These are phyloP conservation scores for Tetracentron sinense DNA, from an alignment of 164 flowering plant genomes.

Conservation along the genomic window DNA sequence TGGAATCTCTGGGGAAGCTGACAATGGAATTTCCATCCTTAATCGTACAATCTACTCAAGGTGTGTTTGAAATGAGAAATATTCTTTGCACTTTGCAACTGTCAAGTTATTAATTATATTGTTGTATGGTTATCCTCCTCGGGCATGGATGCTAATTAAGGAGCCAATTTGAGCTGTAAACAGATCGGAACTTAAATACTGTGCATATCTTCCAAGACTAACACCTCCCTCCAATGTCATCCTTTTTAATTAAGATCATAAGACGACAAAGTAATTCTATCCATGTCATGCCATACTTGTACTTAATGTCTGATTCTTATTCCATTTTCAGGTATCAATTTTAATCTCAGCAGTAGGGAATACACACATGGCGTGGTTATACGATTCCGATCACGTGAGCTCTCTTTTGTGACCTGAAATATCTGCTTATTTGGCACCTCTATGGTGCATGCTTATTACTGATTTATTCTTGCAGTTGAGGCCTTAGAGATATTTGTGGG, in stretches of 20 bases:
- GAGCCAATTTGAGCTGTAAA: neutral
- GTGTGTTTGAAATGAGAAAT: constrained; percentile 24
- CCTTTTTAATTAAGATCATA: no score
- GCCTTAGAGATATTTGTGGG: constrained; percentile 58
- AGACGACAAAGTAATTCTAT: no score
- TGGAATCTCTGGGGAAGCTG: constrained; percentile 48
- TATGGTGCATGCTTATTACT: constrained; percentile 1
- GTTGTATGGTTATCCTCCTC: no score
- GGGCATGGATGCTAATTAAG: neutral
- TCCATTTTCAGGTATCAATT: constrained; percentile 59
- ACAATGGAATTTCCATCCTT: constrained; percentile 47
- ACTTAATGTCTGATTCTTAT: neutral
- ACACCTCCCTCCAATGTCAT: no score
- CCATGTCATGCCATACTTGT: no score
- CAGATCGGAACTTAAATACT: no score
- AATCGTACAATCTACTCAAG: constrained; percentile 81
- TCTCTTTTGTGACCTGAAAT: constrained; percentile 8
- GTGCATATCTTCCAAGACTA: no score
- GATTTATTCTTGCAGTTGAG: constrained; percentile 50
- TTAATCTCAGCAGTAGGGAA: constrained; percentile 42
- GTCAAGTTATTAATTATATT: no score
- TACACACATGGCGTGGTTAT: constrained; percentile 68
- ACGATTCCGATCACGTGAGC: constrained; percentile 78
- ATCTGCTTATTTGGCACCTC: neutral
- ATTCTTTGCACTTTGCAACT: neutral